phyloP scores from a whole-genome alignment of 2,329 filamentous ascomycete genomes.

The Fusarium sp. region DNA sequence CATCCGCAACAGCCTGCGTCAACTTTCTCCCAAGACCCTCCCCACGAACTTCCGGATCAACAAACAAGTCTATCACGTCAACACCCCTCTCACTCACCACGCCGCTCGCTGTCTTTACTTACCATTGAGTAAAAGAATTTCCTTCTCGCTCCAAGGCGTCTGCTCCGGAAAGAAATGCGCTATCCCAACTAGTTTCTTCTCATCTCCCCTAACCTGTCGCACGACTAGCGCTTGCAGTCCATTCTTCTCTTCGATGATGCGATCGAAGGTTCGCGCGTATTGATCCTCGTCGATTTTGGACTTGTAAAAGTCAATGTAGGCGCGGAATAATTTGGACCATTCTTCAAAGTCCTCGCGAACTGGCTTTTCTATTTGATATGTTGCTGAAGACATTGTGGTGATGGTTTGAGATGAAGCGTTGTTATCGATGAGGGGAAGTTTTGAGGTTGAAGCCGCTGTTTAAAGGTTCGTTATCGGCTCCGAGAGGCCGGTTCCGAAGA shows the following conservation, averaged over 20 bases:
- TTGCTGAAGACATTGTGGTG: not conserved
- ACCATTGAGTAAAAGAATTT: constrained; percentile 26
- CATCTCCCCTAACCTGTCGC: not conserved
- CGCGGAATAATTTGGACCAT: constrained; percentile 17
- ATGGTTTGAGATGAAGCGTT: accelerated
- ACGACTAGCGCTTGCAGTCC: constrained; percentile 11
- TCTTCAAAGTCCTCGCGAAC: constrained; percentile 7
- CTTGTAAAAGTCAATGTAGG: constrained; percentile 23
- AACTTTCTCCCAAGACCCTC: constrained; percentile 15
- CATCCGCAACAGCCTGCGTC: constrained; percentile 15
- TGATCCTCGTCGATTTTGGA: constrained; percentile 19
- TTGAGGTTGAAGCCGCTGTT: not conserved
- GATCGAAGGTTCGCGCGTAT: constrained; percentile 14
- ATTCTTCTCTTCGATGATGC: constrained; percentile 18
- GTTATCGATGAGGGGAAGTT: too few relatives aligned
- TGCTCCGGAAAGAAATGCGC: constrained; percentile 32
- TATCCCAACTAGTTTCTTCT: constrained; percentile 3
- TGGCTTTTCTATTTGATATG: constrained; percentile 9
- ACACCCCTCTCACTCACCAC: accelerated
- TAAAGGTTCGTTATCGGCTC: not conserved
- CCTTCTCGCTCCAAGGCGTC: constrained; percentile 27
- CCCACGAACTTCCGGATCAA: not conserved
- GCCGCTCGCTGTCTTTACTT: accelerated
- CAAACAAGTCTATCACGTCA: constrained; percentile 16
- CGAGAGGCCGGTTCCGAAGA: constrained; percentile 2